A percentile compares a stretch with the other conserved stretches of the same genome.
Conservation (phyloP, 768 basidiomycete genomes). For the Kwoniella sp. region DNA sequence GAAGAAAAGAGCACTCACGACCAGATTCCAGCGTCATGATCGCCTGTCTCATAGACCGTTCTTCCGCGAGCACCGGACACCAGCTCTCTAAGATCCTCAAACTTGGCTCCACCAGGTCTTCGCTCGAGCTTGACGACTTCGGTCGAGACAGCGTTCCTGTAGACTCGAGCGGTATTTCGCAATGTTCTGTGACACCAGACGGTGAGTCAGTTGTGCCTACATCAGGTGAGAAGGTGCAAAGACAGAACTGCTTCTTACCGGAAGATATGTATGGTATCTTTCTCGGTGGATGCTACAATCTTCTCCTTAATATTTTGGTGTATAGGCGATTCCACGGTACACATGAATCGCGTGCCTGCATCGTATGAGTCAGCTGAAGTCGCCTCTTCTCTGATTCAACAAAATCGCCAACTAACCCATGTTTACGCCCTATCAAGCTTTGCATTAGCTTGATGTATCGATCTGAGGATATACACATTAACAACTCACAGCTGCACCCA, state of each 20-base stretch:
- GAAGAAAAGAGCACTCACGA: conserved; percentile 37
- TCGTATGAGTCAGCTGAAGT: not conserved
- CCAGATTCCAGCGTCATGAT: conserved; percentile 87
- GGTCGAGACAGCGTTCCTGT: conserved; percentile 69
- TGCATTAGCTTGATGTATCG: too few relatives aligned
- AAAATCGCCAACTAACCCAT: conserved; percentile 63
- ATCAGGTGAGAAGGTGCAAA: not conserved
- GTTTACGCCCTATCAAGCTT: conserved; percentile 88
- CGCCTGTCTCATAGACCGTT: conserved; percentile 68
- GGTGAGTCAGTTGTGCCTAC: not conserved
- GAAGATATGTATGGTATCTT: conserved; percentile 83
- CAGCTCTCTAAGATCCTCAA: conserved; percentile 73
- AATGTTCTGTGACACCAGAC: conserved; percentile 26
- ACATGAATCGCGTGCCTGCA: conserved; percentile 81
- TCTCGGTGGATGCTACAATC: conserved; percentile 79
- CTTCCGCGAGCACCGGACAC: conserved; percentile 58
- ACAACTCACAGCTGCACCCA: conserved; percentile 82
- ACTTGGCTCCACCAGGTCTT: conserved; percentile 80
- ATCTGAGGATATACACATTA: too few relatives aligned
- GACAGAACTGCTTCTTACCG: conserved; percentile 56
- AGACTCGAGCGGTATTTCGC: conserved; percentile 43
- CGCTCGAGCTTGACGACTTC: conserved; percentile 84
- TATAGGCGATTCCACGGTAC: conserved; percentile 83
- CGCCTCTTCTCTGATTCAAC: conserved; percentile 12
- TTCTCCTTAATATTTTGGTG: conserved; percentile 87